A percentile compares a stretch with the other conserved stretches of the same genome.
These are phyloP conservation scores for Beta macrorhiza DNA, from an alignment of 179 eudicot genomes.

Conservation along the genomic window DNA sequence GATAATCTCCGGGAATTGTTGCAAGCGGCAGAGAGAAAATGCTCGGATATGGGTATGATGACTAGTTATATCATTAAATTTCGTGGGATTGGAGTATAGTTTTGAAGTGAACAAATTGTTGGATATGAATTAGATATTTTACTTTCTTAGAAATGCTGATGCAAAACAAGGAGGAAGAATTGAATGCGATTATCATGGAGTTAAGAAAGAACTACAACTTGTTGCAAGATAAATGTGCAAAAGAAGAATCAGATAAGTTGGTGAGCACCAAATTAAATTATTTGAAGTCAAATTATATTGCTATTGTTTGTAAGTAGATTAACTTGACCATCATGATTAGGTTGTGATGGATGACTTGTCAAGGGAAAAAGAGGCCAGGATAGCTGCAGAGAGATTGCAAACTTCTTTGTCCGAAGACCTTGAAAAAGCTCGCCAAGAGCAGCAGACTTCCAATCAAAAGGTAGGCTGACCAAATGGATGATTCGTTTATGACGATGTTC, in stretches of 20 bases:
- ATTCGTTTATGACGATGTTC: not conserved
- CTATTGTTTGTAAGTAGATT: not conserved
- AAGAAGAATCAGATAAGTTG: conserved; percentile 76
- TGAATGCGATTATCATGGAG: conserved; percentile 81
- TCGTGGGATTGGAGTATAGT: not conserved
- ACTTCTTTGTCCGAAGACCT: conserved; percentile 68
- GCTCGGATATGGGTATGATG: conserved; percentile 64
- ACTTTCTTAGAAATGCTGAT: conserved; percentile 57
- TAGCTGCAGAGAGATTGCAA: conserved; percentile 66
- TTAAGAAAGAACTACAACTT: conserved; percentile 53
- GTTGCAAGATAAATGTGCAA: conserved; percentile 63
- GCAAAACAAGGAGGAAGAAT: conserved; percentile 78
- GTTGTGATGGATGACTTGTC: conserved; percentile 62
- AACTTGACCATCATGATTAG: conserved; percentile 39
- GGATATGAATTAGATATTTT: conserved; percentile 3
- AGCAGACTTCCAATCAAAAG: conserved; percentile 63
- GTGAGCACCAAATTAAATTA: conserved; percentile 36
- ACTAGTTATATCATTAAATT: conserved; percentile 1
- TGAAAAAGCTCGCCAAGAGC: conserved; percentile 63
- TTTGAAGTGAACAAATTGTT: conserved; percentile 6
- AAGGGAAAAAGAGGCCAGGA: conserved; percentile 69
- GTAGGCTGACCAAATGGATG: conserved; percentile 32
- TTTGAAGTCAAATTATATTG: not conserved
- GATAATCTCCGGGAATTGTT: conserved; percentile 56
- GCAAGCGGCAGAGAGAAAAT: conserved; percentile 64